These are phyloP conservation scores for Solanum virginianum DNA, from an alignment of 257 asterid species.

Conservation along the genomic window DNA sequence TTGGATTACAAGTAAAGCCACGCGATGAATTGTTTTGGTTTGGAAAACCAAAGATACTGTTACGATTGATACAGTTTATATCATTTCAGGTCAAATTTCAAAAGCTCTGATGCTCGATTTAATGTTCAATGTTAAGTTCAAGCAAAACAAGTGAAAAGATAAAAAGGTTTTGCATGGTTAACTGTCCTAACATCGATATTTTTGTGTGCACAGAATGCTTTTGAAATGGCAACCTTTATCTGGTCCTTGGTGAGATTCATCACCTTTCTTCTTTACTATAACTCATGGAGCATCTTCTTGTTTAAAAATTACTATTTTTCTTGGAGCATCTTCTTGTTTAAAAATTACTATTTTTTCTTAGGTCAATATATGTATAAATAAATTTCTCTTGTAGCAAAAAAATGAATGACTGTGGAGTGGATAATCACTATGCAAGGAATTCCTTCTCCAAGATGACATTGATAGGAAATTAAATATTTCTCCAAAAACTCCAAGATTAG, in stretches of 20 bases:
- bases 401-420: not conserved
- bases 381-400: not conserved
- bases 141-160: not conserved
- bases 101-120: not conserved
- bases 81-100: slow-evolving; percentile 61
- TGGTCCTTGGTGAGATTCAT: slow-evolving; percentile 69
- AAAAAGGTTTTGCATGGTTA: not conserved
- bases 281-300: not conserved
- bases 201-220: slow-evolving; percentile 57
- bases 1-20: slow-evolving; percentile 61
- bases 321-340: not conserved
- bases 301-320: not conserved
- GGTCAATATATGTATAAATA: not conserved
- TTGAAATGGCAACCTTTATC: slow-evolving; percentile 91
- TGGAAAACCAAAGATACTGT: slow-evolving; percentile 66
- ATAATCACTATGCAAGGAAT: not conserved
- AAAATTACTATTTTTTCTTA: not conserved
- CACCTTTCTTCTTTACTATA: not conserved
- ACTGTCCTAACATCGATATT: not conserved
- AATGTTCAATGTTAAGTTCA: not conserved
- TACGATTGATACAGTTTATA: slow-evolving; percentile 72
- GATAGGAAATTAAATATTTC: not conserved
- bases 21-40: slow-evolving; percentile 83
- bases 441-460: not conserved
- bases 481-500: not conserved